Evolutionary conservation across 148 eudicot genomes (phyloP).

Genomic region (Chenopodium formosanum): DNA sequence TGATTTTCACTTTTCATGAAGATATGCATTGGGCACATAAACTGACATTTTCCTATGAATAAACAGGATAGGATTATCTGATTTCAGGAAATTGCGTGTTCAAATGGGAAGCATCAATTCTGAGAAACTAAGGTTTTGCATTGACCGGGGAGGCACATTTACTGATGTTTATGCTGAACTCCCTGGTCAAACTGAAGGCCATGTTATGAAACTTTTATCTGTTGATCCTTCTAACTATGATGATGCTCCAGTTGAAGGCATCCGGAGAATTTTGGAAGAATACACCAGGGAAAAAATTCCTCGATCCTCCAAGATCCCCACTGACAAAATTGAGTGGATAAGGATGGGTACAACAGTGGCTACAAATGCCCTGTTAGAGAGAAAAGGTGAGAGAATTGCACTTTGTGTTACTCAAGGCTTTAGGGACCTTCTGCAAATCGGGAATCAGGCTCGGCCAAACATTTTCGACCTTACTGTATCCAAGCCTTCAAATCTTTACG

Average conservation of each 20-base stretch:
- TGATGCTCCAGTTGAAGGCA: conserved; percentile 97
- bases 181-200: conserved; percentile 83
- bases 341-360: conserved; percentile 99
- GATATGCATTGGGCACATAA: not conserved
- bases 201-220: conserved; percentile 85
- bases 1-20: not conserved
- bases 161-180: conserved; percentile 96
- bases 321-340: conserved; percentile 92
- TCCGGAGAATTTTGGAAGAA: conserved; percentile 89
- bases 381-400: conserved; percentile 96
- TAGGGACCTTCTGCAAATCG: conserved; percentile 82
- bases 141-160: conserved; percentile 96
- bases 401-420: conserved; percentile 87
- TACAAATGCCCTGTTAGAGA: conserved; percentile 87
- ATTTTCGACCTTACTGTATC: conserved; percentile 92
- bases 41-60: conserved; percentile 5
- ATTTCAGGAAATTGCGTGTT: conserved; percentile 12
- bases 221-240: conserved; percentile 97
- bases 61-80: conserved; percentile 9
- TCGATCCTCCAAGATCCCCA: conserved; percentile 78
- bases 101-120: conserved; percentile 62
- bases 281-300: conserved; percentile 66
- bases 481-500: conserved; percentile 88
- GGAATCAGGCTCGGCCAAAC: conserved; percentile 95
- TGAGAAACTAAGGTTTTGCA: conserved; percentile 86